Conservation (phyloP, 2,329 filamentous ascomycete genomes). For the Ophiobolus disseminans region DNA sequence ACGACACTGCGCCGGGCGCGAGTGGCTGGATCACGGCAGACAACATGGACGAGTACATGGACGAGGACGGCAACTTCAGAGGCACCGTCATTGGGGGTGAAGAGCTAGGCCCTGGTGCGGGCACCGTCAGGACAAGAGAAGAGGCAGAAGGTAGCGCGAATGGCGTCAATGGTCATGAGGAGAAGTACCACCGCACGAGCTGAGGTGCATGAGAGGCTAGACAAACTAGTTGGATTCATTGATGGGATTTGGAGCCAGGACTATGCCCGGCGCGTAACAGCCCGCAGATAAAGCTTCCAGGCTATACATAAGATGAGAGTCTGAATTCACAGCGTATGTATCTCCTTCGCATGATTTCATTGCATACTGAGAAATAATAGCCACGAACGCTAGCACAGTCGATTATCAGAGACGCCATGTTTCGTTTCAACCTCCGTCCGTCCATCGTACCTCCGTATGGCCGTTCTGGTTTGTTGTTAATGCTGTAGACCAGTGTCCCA, state of each 20-base stretch:
- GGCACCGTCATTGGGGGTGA: constrained; percentile 35
- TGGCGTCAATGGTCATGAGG: constrained; percentile 38
- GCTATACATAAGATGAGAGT: too few relatives aligned
- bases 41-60: constrained; percentile 77
- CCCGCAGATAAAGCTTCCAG: too few relatives aligned
- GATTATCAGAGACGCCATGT: too few relatives aligned
- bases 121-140: constrained; percentile 44
- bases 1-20: constrained; percentile 70
- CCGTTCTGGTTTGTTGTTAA: too few relatives aligned
- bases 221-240: background rate
- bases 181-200: constrained; percentile 48
- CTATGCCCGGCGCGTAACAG: background rate
- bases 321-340: too few relatives aligned
- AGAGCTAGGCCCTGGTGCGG: constrained; percentile 47
- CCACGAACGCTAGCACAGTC: too few relatives aligned
- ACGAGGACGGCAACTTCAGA: constrained; percentile 49
- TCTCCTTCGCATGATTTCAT: too few relatives aligned
- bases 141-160: constrained; percentile 38
- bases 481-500: too few relatives aligned
- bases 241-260: background rate
- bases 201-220: constrained; percentile 13
- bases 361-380: too few relatives aligned
- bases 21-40: constrained; percentile 90
- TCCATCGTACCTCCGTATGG: too few relatives aligned
- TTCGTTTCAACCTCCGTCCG: too few relatives aligned